Evolutionary conservation across 768 basidiomycete genomes (phyloP).

Genomic region (Coprinellus micaceus): DNA sequence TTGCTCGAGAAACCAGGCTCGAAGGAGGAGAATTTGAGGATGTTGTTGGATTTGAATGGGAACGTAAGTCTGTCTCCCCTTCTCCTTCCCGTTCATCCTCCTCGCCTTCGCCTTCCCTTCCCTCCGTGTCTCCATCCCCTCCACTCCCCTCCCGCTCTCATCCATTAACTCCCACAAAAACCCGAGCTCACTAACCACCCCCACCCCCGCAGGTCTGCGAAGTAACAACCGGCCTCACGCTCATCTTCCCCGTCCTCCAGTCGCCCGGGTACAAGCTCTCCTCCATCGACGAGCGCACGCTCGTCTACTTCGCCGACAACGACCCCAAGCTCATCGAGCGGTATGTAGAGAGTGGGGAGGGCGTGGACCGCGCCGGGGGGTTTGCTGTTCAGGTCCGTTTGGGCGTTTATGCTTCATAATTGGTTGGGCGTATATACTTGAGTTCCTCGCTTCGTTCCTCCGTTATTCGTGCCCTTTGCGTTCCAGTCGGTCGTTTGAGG

Average conservation of each 20-base stretch:
- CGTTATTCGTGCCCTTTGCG: no score
- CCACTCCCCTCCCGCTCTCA: no score
- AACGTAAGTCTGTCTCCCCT: conserved; percentile 29
- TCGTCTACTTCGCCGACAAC: conserved; percentile 75
- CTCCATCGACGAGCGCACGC: conserved; percentile 77
- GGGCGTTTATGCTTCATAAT: no score
- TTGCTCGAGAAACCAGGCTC: conserved; percentile 84
- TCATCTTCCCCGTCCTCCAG: conserved; percentile 74
- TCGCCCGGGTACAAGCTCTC: conserved; percentile 74
- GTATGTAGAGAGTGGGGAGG: conserved; percentile 85
- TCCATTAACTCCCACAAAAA: no score
- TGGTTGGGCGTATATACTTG: no score
- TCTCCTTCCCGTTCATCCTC: no score
- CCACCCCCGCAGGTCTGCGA: conserved; percentile 66
- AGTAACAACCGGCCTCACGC: conserved; percentile 85
- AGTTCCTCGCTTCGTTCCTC: no score
- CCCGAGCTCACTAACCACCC: no score
- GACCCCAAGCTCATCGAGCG: conserved; percentile 57
- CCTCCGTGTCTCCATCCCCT: no score
- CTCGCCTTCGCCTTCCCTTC: no score
- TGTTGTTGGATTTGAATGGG: conserved; percentile 86
- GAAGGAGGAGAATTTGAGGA: conserved; percentile 79
- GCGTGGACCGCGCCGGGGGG: conserved; percentile 85
- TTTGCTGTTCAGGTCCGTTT: conserved; percentile 83
- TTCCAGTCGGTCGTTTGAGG: no score